Evolutionary conservation across 371 early-diverging fungal species (phyloP).

Genomic region (Mucor racemosus): DNA sequence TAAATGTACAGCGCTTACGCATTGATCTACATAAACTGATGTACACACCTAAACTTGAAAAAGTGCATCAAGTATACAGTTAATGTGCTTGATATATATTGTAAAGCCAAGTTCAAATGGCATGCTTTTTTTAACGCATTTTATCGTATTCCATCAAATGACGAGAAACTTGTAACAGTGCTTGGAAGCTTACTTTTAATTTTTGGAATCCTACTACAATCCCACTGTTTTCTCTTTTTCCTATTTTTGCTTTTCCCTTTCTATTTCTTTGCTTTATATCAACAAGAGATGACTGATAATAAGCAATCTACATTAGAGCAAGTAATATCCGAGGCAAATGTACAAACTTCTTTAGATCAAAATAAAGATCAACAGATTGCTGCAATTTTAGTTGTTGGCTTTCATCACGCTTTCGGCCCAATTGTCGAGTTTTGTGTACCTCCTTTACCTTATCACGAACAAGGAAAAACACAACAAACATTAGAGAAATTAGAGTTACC

Average conservation of each 20-base stretch:
- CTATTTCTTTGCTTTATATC: not conserved
- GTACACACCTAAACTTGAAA: too few relatives aligned
- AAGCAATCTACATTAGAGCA: not conserved
- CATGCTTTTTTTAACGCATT: too few relatives aligned
- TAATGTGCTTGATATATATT: too few relatives aligned
- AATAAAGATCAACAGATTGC: constrained; percentile 48
- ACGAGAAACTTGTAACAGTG: not conserved
- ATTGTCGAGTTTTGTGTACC: constrained; percentile 78
- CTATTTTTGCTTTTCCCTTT: not conserved
- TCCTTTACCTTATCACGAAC: constrained; percentile 61
- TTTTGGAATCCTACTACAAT: not conserved
- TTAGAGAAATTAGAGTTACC: constrained; percentile 68
- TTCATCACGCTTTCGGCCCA: constrained; percentile 70
- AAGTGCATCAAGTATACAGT: too few relatives aligned
- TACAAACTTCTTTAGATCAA: constrained; percentile 29
- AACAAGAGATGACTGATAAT: not conserved
- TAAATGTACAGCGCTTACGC: not conserved
- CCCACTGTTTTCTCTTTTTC: not conserved
- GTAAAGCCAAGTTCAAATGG: too few relatives aligned
- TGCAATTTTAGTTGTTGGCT: constrained; percentile 54
- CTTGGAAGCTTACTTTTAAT: constrained; percentile 1
- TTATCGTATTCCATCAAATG: not conserved
- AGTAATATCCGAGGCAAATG: not conserved
- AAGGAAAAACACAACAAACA: constrained; percentile 25
- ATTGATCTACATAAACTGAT: not conserved